Evolutionary conservation across 768 basidiomycete species (phyloP).

Genomic region (Suillus lakei): DNA sequence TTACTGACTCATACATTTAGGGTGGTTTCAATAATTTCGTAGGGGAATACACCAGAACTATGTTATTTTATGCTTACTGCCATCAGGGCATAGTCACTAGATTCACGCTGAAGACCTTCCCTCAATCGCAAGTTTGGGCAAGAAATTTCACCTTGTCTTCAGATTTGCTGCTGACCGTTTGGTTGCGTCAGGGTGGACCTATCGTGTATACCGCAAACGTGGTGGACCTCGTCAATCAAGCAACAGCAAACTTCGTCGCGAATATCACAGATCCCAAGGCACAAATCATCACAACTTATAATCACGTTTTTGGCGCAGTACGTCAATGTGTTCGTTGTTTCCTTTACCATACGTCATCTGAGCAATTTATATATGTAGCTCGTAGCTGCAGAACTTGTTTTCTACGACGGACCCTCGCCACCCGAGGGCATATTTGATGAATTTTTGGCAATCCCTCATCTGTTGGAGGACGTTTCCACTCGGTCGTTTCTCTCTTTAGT

Average conservation of each 20-base stretch:
- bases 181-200: conserved; percentile 6
- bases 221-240: conserved; percentile 3
- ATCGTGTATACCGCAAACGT: conserved; percentile 11
- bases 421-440: conserved; percentile 26
- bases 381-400: conserved; percentile 41
- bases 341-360: conserved; percentile 42
- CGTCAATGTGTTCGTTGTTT: conserved; percentile 21
- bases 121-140: conserved; percentile 66
- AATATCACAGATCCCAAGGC: conserved; percentile 13
- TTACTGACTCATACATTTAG: conserved; percentile 28
- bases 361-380: conserved; percentile 14
- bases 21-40: conserved; percentile 66
- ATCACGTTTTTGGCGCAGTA: conserved; percentile 37
- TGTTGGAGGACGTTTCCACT: conserved; percentile 18
- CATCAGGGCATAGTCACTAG: conserved; percentile 57
- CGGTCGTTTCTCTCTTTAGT: conserved; percentile 32
- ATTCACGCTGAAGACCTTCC: conserved; percentile 55
- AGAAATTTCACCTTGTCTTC: conserved; percentile 12
- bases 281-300: conserved; percentile 49
- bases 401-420: conserved; percentile 53
- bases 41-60: background rate
- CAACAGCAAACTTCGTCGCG: conserved; percentile 10
- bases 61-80: conserved; percentile 39
- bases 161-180: background rate
- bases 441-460: conserved; percentile 26